These are phyloP conservation scores for Fusarium fujikuroi DNA, from an alignment of 2,329 filamentous ascomycete genomes.

Conservation along the genomic window DNA sequence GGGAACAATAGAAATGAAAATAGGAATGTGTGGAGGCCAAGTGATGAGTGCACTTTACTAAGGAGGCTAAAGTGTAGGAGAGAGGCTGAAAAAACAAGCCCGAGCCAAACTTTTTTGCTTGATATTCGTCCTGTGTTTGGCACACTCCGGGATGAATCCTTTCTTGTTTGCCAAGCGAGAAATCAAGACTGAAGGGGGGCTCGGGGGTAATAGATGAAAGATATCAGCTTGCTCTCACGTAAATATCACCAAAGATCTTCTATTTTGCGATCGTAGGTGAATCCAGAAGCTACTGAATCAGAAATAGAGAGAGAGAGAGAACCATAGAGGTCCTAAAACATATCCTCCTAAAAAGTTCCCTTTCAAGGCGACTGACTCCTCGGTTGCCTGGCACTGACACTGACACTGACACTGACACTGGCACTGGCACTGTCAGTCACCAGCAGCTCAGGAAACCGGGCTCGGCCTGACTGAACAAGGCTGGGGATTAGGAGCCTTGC, in stretches of 20 bases:
- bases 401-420: constrained; percentile 12
- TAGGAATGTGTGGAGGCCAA: neutral
- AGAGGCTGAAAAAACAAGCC: constrained; percentile 1
- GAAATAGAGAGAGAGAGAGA: neutral
- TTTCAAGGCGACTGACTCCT: neutral
- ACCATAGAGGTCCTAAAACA: neutral
- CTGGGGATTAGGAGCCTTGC: neutral
- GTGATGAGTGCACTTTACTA: neutral
- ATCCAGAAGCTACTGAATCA: neutral
- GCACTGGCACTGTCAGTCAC: neutral
- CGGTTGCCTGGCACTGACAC: constrained; percentile 15
- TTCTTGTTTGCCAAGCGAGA: constrained; percentile 24
- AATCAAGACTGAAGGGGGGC: neutral
- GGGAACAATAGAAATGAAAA: neutral
- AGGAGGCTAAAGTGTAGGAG: constrained; percentile 13
- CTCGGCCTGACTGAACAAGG: neutral
- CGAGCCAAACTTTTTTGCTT: constrained; percentile 2
- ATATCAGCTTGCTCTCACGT: neutral
- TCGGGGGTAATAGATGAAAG: neutral
- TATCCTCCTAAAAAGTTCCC: neutral
- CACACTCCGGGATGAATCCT: neutral
- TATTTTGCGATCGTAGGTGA: neutral
- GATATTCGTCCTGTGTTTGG: constrained; percentile 4
- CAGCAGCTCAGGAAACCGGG: neutral
- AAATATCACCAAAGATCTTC: neutral